Conservation (phyloP, 2,329 filamentous ascomycete genomes). For the Diaporthe sp. region DNA sequence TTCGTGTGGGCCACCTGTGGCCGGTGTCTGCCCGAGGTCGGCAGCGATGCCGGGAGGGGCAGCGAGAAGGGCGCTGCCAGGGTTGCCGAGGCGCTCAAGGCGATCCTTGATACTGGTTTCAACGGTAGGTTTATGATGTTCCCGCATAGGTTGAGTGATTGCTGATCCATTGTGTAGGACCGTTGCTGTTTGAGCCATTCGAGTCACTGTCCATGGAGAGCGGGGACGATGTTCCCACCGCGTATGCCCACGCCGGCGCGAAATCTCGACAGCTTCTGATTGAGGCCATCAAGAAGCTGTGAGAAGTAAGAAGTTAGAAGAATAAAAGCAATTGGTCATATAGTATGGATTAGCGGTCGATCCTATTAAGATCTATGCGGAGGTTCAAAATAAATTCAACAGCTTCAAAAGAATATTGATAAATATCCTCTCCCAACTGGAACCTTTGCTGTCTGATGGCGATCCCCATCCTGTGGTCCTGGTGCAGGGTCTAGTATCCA, state of each 20-base stretch:
- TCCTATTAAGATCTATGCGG: background rate
- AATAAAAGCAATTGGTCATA: background rate
- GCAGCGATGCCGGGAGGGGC: background rate
- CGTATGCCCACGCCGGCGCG: background rate
- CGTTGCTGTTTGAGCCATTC: conserved; percentile 2
- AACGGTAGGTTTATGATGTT: background rate
- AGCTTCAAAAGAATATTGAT: background rate
- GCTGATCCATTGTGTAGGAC: background rate
- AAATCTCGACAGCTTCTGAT: conserved; percentile 2
- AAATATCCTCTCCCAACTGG: background rate
- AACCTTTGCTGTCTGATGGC: background rate
- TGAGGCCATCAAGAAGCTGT: background rate
- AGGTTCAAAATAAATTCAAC: background rate
- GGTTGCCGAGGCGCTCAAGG: conserved; percentile 2
- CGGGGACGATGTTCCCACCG: background rate
- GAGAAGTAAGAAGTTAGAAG: background rate
- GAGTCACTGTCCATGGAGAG: conserved; percentile 1
- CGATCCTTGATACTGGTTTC: conserved; percentile 4
- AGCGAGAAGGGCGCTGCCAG: background rate
- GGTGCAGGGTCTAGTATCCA: background rate
- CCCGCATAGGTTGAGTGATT: background rate
- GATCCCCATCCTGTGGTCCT: background rate
- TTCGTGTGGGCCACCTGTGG: background rate
- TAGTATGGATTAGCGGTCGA: background rate
- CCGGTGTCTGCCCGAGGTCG: conserved; percentile 1